These are phyloP conservation scores for Parastagonospora nodorum DNA, from an alignment of 2,329 filamentous ascomycete species.

Conservation along the genomic window DNA sequence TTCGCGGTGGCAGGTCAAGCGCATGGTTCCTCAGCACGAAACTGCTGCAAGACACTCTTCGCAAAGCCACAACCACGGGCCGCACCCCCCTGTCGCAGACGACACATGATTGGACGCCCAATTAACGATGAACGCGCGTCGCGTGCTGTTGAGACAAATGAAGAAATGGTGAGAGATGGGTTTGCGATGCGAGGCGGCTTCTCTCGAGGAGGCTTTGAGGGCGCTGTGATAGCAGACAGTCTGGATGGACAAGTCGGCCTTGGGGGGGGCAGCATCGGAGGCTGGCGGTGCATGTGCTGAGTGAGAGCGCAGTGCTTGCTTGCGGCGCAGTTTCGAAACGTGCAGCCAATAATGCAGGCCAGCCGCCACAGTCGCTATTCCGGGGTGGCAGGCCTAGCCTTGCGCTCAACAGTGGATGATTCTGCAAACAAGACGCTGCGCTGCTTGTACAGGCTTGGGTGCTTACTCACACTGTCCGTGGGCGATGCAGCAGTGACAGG, in stretches of 20 bases:
- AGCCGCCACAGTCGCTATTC: not conserved
- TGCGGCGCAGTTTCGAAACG: conserved; percentile 13
- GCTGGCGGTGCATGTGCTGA: not conserved
- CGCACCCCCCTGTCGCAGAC: conserved; percentile 9
- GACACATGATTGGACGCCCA: conserved; percentile 8
- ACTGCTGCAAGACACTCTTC: too few species aligned
- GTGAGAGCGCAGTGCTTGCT: not conserved
- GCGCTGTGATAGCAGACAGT: too few species aligned
- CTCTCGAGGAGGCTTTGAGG: too few species aligned
- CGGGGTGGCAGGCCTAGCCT: too few species aligned
- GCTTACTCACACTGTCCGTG: too few species aligned
- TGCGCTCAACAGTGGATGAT: too few species aligned
- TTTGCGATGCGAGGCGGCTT: not conserved
- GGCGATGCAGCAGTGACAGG: too few species aligned
- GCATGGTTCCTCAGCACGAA: too few species aligned
- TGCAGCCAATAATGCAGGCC: conserved; percentile 11
- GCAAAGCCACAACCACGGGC: conserved; percentile 1
- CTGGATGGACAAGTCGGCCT: not conserved
- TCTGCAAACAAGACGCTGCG: too few species aligned
- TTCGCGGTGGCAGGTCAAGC: too few species aligned
- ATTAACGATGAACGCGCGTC: conserved; percentile 20
- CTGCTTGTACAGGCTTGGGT: too few species aligned
- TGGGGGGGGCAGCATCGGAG: not conserved
- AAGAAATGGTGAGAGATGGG: not conserved
- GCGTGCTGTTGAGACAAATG: conserved; percentile 1